Base-by-base conservation (phyloP, 208 protist species). In the Porcisia deanei region DNA sequence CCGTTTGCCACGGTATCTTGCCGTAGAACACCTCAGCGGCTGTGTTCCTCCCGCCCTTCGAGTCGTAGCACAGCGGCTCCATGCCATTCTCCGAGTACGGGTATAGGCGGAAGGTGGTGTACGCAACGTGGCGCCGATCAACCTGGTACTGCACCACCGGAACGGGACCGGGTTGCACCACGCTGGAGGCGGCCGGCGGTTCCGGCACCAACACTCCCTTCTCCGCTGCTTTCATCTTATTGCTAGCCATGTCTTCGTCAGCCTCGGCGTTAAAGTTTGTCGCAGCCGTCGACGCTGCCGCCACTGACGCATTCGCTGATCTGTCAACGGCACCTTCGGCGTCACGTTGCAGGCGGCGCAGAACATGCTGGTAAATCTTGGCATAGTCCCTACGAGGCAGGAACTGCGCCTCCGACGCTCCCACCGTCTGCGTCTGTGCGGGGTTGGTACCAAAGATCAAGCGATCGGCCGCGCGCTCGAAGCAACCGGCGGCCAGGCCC, bases 1-100 rank as follows among this genome's bases (percentile, higher is more conserved):
- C 93, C 45, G 91, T 97, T 79, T 97, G 93, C 91, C 93, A 97
- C 53, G 93, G 93, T 53, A 97, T 95, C 60, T 83, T 76, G 37
- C 91, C 93, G 73, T 76, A 92, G 74, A 89, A 88, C 14, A 93
- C 91, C 55, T 89, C 84, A 34, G 91, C 93, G 0, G 86, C 85
- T 0, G 74, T 81, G 81, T 94, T 92, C 65, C 80, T 84, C 55
- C 85, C 82, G 47, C 75, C 73, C 22, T 75, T 68, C 0, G 76
- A 58, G 58, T 76, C 77, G 70, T 88, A 94, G 81, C 93, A 97
- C 22, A 97, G 82, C 61, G 88, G 69, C 83, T 97, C 90, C 70
- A 86, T 87, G n/a, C 93, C 91, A 41, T 55, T 87, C 79, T 94
- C 89, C 5, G 85, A 77, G 81, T 93, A 95, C 10, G 93, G 93